Conservation (phyloP, 2,329 filamentous ascomycete species). For the Fusarium sp. region DNA sequence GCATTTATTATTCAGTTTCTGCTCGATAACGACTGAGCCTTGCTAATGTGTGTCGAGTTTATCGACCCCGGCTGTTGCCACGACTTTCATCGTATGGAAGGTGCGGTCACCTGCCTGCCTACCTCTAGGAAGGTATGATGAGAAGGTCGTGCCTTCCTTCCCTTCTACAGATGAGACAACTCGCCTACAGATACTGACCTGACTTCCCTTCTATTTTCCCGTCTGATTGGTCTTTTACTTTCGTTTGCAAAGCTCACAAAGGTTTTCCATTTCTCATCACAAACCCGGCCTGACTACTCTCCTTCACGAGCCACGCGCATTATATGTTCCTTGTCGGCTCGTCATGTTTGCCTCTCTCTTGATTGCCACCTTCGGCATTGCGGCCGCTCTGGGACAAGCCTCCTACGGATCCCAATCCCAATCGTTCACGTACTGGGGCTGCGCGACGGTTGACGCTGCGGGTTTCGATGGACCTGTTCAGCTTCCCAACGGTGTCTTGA, state of each 20-base stretch:
- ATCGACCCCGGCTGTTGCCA: background rate
- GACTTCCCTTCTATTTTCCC: background rate
- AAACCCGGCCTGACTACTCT: background rate
- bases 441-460: slow-evolving; percentile 34
- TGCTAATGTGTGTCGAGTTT: background rate
- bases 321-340: background rate
- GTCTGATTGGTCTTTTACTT: background rate
- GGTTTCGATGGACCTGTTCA: slow-evolving; percentile 27
- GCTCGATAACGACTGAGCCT: background rate
- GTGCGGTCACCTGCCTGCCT: slow-evolving; percentile 6
- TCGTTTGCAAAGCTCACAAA: background rate
- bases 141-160: slow-evolving; percentile 1
- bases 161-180: background rate
- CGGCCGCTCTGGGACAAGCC: slow-evolving; percentile 23
- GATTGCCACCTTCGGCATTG: slow-evolving; percentile 38
- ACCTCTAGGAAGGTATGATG: background rate
- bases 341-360: slow-evolving; percentile 42
- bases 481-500: slow-evolving; percentile 31
- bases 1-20: background rate
- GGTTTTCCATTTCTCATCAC: background rate
- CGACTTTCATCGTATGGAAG: background rate
- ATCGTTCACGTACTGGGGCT: slow-evolving; percentile 43
- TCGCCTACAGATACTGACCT: background rate
- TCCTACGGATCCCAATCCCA: slow-evolving; percentile 25
- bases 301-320: background rate